A percentile compares a stretch with the other conserved stretches of the same genome.
Conservation (phyloP, 768 basidiomycete species). For the Hygrophorus pudorinus region DNA sequence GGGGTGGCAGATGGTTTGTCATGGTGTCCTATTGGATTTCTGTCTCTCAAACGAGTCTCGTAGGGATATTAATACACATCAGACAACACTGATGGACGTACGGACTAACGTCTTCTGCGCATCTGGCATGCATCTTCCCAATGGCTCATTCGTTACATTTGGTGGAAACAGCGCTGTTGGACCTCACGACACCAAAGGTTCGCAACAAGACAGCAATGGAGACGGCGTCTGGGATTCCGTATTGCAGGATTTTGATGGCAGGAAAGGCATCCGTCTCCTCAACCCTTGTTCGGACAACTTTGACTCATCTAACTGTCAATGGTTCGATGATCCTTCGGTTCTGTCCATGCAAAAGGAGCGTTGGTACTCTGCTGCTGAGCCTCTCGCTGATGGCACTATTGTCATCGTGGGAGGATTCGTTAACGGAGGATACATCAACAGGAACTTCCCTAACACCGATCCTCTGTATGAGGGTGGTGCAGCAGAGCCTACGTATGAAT, state of each 20-base stretch:
- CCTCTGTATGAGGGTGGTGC: constrained; percentile 55
- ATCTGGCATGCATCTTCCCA: constrained; percentile 74
- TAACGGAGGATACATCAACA: constrained; percentile 71
- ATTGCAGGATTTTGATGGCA: constrained; percentile 77
- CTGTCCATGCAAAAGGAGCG: constrained; percentile 60
- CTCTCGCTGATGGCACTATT: constrained; percentile 66
- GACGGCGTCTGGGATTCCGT: constrained; percentile 48
- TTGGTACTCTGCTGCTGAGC: constrained; percentile 74
- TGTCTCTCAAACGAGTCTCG: not conserved
- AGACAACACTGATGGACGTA: constrained; percentile 60
- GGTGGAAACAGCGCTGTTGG: constrained; percentile 74
- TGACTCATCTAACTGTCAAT: constrained; percentile 43
- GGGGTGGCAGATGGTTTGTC: constrained; percentile 58
- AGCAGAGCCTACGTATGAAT: constrained; percentile 77
- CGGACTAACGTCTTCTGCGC: constrained; percentile 71
- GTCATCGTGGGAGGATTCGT: constrained; percentile 76
- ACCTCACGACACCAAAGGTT: constrained; percentile 50
- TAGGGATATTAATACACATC: constrained; percentile 55
- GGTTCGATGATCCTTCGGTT: constrained; percentile 58
- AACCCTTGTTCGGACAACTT: constrained; percentile 62
- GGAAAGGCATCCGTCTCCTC: constrained; percentile 69
- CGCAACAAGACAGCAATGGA: constrained; percentile 33
- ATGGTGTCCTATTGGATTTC: not conserved
- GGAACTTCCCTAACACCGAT: constrained; percentile 61
- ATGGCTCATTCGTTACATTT: constrained; percentile 65